Evolutionary conservation across 140 eudicot species (phyloP), one percentile per base, ranked within the genome.

Genomic region (Cichorium intybus): DNA sequence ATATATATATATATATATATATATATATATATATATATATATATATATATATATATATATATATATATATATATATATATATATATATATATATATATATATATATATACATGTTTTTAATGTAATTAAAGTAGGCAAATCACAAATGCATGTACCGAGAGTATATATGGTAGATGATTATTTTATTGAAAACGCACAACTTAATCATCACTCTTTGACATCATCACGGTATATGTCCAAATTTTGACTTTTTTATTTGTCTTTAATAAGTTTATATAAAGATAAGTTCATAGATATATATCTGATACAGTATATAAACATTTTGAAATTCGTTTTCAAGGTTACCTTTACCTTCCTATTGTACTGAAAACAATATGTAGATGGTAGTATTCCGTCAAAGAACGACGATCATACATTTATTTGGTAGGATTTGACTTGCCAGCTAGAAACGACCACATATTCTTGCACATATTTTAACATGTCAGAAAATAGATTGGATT

Each of bases 201-300:
- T 20, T 33, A 43, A 50, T 61, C 24, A 23, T 61, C 35, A 71
- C 53, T 71, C 28, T 71, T 51, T 50, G 56, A 60, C 70, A 61
- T 60, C 27, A 60, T 34, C 33, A 17, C 23, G 52, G 34, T 51
- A 7, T 71, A 60, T 49, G 54, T 60, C 74, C 74, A 68, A 68
- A 68, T 7, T 55, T 56, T 41, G 33, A 34, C 74, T 68, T 68
- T 67, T 23, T 66, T 55, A 10, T 24, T 41, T 12, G 5, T n/a
- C 33, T 39, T 10, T 54, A 20, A 18, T 41, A 3, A 6, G 6
- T 31, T 4, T 5, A 31, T 4, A 6, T 0, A 31, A 8, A 31
- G 1, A 31, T 31, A 31, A 31, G 6, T 31, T 31, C 4, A 31
- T 31, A 31, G 7, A 31, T 31, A 31, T 31, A 26, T 26, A 35